phyloP scores from a whole-genome alignment of 495 filamentous ascomycete genomes.

The Penicillium robsamsonii region DNA sequence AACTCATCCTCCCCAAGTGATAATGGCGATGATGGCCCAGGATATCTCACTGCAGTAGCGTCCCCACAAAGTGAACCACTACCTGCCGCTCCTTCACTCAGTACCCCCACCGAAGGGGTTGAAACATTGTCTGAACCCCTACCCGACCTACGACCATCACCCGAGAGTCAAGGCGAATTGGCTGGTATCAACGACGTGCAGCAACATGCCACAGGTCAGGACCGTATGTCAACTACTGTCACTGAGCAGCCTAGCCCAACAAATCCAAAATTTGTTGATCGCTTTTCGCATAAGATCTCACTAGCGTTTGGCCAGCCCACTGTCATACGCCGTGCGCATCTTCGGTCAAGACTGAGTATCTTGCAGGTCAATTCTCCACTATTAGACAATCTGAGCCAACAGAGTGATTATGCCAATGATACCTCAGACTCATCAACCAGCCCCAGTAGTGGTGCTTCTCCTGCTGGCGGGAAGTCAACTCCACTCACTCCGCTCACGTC shows the following conservation, averaged over 20 bases:
- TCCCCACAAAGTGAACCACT: constrained; percentile 13
- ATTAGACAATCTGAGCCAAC: constrained; percentile 14
- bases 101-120: background rate
- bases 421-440: constrained; percentile 42
- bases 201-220: background rate
- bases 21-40: background rate
- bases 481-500: constrained; percentile 38
- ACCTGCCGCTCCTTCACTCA: constrained; percentile 3
- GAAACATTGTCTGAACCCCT: constrained; percentile 1
- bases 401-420: constrained; percentile 33
- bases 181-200: background rate
- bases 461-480: constrained; percentile 35
- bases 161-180: background rate
- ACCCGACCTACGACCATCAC: background rate
- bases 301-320: constrained; percentile 51
- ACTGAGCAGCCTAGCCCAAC: constrained; percentile 12
- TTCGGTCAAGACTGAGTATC: constrained; percentile 44
- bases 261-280: constrained; percentile 36
- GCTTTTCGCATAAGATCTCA: constrained; percentile 51
- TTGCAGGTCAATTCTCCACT: constrained; percentile 26
- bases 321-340: constrained; percentile 51
- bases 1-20: background rate
- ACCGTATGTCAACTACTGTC: background rate
- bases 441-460: constrained; percentile 35
- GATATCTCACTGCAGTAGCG: constrained; percentile 2